These are phyloP conservation scores for Bassia scoparia DNA, from an alignment of 148 eudicot genomes.

Conservation along the genomic window DNA sequence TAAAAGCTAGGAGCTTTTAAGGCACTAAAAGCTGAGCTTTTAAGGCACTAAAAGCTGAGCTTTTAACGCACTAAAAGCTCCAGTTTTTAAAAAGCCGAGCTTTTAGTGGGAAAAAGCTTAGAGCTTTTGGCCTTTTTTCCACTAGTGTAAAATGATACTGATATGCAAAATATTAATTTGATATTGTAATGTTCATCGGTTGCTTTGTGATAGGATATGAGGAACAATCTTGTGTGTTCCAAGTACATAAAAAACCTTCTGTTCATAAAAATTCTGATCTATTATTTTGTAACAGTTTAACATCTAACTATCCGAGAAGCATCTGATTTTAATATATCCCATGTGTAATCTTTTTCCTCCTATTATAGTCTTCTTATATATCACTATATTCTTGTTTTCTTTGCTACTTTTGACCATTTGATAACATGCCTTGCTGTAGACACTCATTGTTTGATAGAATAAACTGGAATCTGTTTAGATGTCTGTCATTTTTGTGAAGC, in stretches of 20 bases:
- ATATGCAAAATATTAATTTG: not conserved
- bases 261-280: not conserved
- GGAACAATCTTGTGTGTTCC: not conserved
- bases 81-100: too few species aligned
- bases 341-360: not conserved
- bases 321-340: not conserved
- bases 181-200: too few species aligned
- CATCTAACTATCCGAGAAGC: too few species aligned
- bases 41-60: too few species aligned
- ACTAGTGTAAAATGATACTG: too few species aligned
- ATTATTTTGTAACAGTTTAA: too few species aligned
- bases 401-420: not conserved
- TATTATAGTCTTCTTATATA: not conserved
- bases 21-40: too few species aligned
- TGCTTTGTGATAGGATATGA: not conserved
- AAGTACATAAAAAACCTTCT: not conserved
- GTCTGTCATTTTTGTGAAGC: constrained; percentile 11
- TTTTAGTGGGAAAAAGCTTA: too few species aligned
- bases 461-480: constrained; percentile 16
- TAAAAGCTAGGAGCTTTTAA: too few species aligned
- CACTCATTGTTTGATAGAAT: too few species aligned
- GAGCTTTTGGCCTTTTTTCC: too few species aligned
- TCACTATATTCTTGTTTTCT: not conserved
- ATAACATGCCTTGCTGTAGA: not conserved
- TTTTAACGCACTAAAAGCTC: too few species aligned